A percentile compares a stretch with the other conserved stretches of the same genome.
Evolutionary conservation across 202 grass and related monocot species (phyloP).

Genomic region (Carex arenaria): DNA sequence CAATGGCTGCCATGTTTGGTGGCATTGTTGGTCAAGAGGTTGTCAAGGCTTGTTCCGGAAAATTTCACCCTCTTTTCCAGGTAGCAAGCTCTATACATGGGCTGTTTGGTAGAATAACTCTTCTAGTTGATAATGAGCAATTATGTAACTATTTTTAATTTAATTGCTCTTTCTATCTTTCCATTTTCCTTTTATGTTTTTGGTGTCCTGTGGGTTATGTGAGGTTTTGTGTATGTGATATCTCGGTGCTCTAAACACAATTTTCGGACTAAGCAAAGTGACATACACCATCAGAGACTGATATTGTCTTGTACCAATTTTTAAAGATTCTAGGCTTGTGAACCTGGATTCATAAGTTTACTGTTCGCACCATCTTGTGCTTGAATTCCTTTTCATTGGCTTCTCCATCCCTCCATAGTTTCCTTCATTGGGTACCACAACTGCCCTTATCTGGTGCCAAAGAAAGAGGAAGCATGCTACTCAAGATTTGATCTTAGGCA

Average conservation of each 20-base stretch:
- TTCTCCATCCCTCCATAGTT: background rate
- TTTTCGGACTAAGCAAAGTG: background rate
- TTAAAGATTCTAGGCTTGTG: background rate
- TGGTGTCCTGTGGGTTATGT: background rate
- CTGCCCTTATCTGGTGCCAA: background rate
- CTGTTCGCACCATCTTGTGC: background rate
- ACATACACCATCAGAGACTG: background rate
- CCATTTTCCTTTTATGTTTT: background rate
- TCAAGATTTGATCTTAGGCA: background rate
- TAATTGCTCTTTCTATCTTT: background rate
- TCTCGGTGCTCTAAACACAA: background rate
- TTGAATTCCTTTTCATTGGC: background rate
- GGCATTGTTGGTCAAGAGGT: slow-evolving; percentile 94
- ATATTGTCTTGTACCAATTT: background rate
- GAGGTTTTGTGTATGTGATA: no score
- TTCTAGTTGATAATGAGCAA: background rate
- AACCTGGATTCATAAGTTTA: background rate
- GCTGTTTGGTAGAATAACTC: background rate
- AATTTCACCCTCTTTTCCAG: slow-evolving; percentile 94
- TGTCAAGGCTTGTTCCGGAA: slow-evolving; percentile 93
- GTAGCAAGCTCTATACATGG: slow-evolving; percentile 9
- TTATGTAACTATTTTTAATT: background rate
- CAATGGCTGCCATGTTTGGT: slow-evolving; percentile 92
- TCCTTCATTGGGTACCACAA: background rate
- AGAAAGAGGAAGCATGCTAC: background rate